phyloP scores from a whole-genome alignment of 345 rosid species.

The Geranium rotundifolium region DNA sequence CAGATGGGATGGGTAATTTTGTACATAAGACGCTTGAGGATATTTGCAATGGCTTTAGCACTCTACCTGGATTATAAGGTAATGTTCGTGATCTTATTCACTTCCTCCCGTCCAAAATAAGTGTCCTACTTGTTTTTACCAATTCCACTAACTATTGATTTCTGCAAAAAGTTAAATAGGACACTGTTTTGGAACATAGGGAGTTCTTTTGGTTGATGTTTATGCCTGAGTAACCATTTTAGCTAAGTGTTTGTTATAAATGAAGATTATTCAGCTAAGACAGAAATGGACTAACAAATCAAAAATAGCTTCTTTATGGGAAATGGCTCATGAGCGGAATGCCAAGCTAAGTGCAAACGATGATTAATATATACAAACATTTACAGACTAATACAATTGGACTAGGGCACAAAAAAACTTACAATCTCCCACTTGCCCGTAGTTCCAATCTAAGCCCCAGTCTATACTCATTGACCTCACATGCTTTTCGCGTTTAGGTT shows the following conservation, averaged over 20 bases:
- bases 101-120: not conserved
- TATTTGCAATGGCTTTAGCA: constrained; percentile 53
- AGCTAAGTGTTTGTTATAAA: not conserved
- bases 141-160: not conserved
- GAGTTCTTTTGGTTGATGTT: too few relatives aligned
- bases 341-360: too few relatives aligned
- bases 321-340: constrained; percentile 77
- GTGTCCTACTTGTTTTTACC: not conserved
- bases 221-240: not conserved
- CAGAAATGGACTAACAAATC: constrained; percentile 59
- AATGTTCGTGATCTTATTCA: constrained; percentile 10
- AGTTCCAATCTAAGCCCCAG: too few relatives aligned
- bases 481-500: too few relatives aligned
- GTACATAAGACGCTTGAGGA: constrained; percentile 58
- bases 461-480: too few relatives aligned
- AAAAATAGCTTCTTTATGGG: constrained; percentile 54
- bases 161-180: too few relatives aligned
- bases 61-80: constrained; percentile 92
- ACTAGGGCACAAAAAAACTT: too few relatives aligned
- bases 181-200: too few relatives aligned
- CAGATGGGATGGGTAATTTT: constrained; percentile 73
- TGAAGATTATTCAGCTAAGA: constrained; percentile 63
- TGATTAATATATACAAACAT: too few relatives aligned
- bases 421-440: too few relatives aligned
- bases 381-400: too few relatives aligned